Base-by-base conservation (phyloP, 2,329 filamentous ascomycete genomes). In the Dactylonectria macrodidyma region DNA sequence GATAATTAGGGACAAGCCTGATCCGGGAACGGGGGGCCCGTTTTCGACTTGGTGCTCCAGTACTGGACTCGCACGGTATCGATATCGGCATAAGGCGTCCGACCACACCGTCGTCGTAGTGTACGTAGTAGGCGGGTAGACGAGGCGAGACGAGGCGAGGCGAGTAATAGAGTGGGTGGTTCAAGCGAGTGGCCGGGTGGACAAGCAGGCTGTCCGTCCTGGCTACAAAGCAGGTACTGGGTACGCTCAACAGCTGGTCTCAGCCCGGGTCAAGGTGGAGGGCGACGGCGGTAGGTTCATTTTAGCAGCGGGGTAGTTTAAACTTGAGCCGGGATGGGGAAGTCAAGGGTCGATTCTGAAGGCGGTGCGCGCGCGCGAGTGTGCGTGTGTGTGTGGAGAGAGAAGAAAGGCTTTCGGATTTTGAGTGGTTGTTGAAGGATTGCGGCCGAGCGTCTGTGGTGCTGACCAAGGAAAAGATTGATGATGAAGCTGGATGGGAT, bases 401-500 rank as follows among this genome's bases (percentile, higher is more conserved):
- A 59, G 55, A 30, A 59, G 55, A 30, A 47, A 11, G 52, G 16
- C 8, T 36, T 26, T 34, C 16, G 26, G 19, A 8, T 26, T n/a
- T 41, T 33, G 50, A n/a, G 26, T 16, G 6, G 14, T 47, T 22
- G 30, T 48, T 50, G 30, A 38, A 34, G 19, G 22, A 34, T 9
- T 57, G 30, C 62, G 47, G 36, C 62, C 51, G 19, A 55, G 46
- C 44, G 55, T 55, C 44, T 65, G 26, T 58, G 62, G 26, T 58
- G 62, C 66, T 62, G 69, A 69, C 69, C 67, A 69, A 71, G 61
- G 63, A 64, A 63, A 58, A 38, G 46, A 62, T 66, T 56, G 68
- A 68, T 73, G 68, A 75, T 75, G 62, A 69, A 67, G 68, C 65
- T 66, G 70, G 71, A 67, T 66, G 63, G 58, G 36, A 59, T 70